phyloP scores from a whole-genome alignment of 306 rosid species.

The Cucumis hystrix region DNA sequence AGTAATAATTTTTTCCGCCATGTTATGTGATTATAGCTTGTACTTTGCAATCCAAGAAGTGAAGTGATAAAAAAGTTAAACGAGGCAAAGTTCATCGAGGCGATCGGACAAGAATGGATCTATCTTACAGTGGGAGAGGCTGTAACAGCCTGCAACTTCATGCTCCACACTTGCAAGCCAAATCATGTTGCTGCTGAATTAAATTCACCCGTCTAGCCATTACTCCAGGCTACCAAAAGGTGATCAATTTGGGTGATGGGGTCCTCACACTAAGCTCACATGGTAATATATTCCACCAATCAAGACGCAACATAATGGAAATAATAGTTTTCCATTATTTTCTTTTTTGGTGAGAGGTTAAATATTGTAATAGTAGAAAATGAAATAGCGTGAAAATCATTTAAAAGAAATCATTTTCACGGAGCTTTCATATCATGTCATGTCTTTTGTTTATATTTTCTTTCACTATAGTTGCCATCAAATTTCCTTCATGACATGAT shows the following conservation, averaged over 20 bases:
- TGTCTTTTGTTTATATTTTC: neutral
- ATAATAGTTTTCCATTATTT: neutral
- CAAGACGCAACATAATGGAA: neutral
- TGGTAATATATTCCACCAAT: conserved; percentile 3
- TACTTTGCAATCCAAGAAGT: conserved; percentile 30
- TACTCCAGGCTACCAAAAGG: neutral
- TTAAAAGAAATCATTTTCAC: neutral
- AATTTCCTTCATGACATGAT: neutral
- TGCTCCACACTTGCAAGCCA: conserved; percentile 23
- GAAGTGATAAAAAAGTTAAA: conserved; percentile 37
- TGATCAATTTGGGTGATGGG: neutral
- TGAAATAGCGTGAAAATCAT: neutral
- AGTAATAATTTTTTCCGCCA: neutral
- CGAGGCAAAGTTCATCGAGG: conserved; percentile 21
- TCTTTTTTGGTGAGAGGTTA: neutral
- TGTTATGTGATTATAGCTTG: conserved; percentile 14
- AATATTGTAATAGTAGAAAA: neutral
- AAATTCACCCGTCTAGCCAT: conserved; percentile 12
- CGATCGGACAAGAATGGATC: conserved; percentile 25
- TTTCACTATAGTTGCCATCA: neutral
- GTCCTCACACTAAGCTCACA: neutral
- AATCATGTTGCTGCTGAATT: neutral
- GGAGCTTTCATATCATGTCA: neutral
- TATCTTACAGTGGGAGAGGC: conserved; percentile 40
- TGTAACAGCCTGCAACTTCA: conserved; percentile 28